Conservation (phyloP, 2,329 filamentous ascomycete species). For the Cladosporium sp. region DNA sequence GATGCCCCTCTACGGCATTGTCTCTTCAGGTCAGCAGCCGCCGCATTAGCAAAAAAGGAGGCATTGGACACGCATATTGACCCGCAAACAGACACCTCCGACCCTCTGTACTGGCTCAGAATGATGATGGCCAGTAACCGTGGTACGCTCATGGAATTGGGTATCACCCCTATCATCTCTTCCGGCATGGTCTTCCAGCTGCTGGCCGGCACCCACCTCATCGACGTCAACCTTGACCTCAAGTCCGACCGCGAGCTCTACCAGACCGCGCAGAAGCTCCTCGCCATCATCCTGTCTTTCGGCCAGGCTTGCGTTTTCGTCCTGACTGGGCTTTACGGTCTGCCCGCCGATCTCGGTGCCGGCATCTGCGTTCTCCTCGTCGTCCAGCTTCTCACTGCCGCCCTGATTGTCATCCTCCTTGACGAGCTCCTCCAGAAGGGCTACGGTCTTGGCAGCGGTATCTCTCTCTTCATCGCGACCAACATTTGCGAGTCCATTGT, state of each 20-base stretch:
- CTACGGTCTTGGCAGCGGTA: conserved; percentile 96
- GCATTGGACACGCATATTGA: conserved; percentile 10
- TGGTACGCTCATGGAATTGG: conserved; percentile 39
- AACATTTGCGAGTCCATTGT: conserved; percentile 99
- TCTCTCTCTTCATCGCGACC: conserved; percentile 99
- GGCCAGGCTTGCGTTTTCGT: conserved; percentile 98
- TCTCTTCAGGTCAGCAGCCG: conserved; percentile 63
- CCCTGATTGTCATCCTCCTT: conserved; percentile 97
- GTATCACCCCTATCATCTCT: conserved; percentile 93
- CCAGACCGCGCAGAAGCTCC: conserved; percentile 97
- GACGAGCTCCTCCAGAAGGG: conserved; percentile 99
- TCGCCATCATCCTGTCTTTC: conserved; percentile 95
- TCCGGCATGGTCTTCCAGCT: conserved; percentile 99
- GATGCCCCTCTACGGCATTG: conserved; percentile 97
- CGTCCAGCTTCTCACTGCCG: conserved; percentile 94
- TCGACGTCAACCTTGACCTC: conserved; percentile 99
- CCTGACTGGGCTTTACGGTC: conserved; percentile 95
- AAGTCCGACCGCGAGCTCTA: conserved; percentile 99
- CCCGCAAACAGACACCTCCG: conserved; percentile 61
- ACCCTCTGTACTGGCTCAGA: conserved; percentile 98
- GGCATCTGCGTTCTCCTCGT: conserved; percentile 98
- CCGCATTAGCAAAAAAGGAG: conserved; percentile 8
- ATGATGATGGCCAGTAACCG: conserved; percentile 99
- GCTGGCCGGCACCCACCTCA: conserved; percentile 97
- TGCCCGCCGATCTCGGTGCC: conserved; percentile 91